A percentile compares a stretch with the other conserved stretches of the same genome.
Evolutionary conservation across 2,329 filamentous ascomycete genomes (phyloP).

Genomic region (Fusarium fracticaudum): DNA sequence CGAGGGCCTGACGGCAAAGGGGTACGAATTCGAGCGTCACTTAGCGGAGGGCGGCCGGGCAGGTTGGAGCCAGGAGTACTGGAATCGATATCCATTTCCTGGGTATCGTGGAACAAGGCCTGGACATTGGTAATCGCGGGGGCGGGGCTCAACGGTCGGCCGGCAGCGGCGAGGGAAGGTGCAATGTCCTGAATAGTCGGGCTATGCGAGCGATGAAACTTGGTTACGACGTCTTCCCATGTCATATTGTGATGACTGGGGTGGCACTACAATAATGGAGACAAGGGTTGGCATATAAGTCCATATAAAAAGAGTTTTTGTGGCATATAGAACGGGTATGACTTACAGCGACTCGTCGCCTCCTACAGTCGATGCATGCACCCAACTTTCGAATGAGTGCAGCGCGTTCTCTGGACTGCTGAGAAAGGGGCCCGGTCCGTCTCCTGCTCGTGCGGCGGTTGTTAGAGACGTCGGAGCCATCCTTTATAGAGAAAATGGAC

Average conservation of each 20-base stretch:
- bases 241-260: constrained; percentile 69
- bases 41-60: constrained; percentile 52
- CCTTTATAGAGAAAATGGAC: constrained; percentile 65
- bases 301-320: background rate
- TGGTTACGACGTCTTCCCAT: constrained; percentile 66
- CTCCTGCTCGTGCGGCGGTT: constrained; percentile 65
- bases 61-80: constrained; percentile 45
- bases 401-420: constrained; percentile 67
- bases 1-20: constrained; percentile 66
- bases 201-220: constrained; percentile 63
- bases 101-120: constrained; percentile 55
- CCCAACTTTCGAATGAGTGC: constrained; percentile 68
- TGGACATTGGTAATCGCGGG: constrained; percentile 50
- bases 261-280: constrained; percentile 58
- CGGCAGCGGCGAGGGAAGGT: constrained; percentile 52
- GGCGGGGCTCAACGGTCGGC: constrained; percentile 59
- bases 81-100: constrained; percentile 67
- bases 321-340: background rate
- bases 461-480: constrained; percentile 63
- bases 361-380: constrained; percentile 65
- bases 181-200: constrained; percentile 61
- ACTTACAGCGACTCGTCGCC: constrained; percentile 68
- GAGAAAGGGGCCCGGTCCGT: constrained; percentile 67
- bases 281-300: constrained; percentile 32
- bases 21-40: constrained; percentile 63